Percentiles rank a stretch among this genome's conserved stretches.
Evolutionary conservation across 164 flowering plant species (phyloP).

Genomic region (Kingdonia uniflora): DNA sequence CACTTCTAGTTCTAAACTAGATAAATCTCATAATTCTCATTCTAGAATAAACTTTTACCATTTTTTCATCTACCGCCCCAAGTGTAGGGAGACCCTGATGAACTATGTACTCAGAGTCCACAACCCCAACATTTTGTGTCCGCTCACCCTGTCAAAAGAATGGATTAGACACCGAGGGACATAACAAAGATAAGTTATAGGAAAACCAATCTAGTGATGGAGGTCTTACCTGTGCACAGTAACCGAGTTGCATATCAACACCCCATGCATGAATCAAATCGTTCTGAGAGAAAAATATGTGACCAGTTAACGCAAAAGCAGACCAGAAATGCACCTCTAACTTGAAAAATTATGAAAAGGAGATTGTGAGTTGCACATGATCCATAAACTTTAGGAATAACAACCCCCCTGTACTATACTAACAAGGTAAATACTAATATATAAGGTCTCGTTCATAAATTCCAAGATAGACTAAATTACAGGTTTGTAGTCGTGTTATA

Average conservation of each 20-base stretch:
- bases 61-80: slow-evolving; percentile 32
- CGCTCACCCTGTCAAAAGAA: slow-evolving; percentile 61
- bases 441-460: too few relatives aligned
- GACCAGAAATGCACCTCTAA: too few relatives aligned
- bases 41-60: slow-evolving; percentile 19
- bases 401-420: too few relatives aligned
- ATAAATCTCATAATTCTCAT: too few relatives aligned
- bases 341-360: too few relatives aligned
- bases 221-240: slow-evolving; percentile 71
- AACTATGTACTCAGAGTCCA: slow-evolving; percentile 71
- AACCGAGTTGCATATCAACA: slow-evolving; percentile 76
- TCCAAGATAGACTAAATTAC: too few relatives aligned
- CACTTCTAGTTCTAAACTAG: too few relatives aligned
- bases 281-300: slow-evolving; percentile 35
- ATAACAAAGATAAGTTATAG: neutral
- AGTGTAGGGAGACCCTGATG: slow-evolving; percentile 77
- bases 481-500: slow-evolving; percentile 9
- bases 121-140: slow-evolving; percentile 70
- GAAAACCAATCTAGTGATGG: neutral
- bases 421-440: too few relatives aligned
- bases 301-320: too few relatives aligned
- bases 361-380: too few relatives aligned
- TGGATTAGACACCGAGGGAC: neutral
- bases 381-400: too few relatives aligned
- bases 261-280: slow-evolving; percentile 99